Evolutionary conservation across 768 basidiomycete species (phyloP).

Genomic region (Neoboletus subvelutipes): DNA sequence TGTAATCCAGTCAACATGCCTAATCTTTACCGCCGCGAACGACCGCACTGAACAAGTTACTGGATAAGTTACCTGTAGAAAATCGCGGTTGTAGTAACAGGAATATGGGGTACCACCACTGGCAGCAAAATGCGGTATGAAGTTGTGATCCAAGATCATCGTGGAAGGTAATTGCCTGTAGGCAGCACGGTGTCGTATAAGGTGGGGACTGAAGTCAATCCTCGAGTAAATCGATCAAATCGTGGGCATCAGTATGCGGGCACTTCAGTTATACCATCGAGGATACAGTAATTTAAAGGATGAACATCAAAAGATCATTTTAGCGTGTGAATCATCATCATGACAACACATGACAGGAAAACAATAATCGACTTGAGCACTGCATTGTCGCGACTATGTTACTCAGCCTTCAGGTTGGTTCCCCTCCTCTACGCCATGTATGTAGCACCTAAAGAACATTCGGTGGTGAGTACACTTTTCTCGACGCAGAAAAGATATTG

Average conservation of each 20-base stretch:
- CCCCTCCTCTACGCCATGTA: neutral
- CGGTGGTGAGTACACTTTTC: neutral
- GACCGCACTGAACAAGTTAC: neutral
- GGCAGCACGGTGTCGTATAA: neutral
- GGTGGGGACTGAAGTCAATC: too few species aligned
- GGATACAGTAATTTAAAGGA: neutral
- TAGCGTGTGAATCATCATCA: neutral
- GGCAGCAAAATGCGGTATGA: neutral
- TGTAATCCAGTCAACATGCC: neutral
- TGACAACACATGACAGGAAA: neutral
- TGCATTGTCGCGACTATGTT: neutral
- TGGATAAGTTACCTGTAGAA: too few species aligned
- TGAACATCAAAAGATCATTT: neutral
- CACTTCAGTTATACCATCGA: too few species aligned
- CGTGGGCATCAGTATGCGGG: neutral
- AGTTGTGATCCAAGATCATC: neutral
- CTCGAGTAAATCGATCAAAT: neutral
- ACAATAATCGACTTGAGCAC: too few species aligned
- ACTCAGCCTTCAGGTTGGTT: too few species aligned
- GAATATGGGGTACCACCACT: neutral
- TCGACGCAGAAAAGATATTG: neutral
- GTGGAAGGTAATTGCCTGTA: neutral
- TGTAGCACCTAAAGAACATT: neutral
- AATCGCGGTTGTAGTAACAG: too few species aligned
- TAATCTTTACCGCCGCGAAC: neutral